phyloP scores from a whole-genome alignment of 495 filamentous ascomycete genomes.

The Bathelium albidoporum region DNA sequence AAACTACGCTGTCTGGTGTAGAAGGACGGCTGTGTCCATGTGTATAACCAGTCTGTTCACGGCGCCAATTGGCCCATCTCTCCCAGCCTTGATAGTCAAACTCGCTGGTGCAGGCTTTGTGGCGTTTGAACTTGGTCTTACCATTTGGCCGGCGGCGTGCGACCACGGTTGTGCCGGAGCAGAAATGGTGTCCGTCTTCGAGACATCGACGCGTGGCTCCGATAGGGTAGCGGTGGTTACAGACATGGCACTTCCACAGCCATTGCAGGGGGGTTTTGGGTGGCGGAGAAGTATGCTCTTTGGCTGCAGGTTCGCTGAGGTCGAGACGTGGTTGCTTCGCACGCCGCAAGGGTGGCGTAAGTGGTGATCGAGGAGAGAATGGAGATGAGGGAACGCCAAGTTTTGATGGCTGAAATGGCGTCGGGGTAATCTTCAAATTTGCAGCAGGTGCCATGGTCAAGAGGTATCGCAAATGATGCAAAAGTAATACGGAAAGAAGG shows the following conservation, averaged over 20 bases:
- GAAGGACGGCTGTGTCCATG: background rate
- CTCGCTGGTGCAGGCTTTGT: slow-evolving; percentile 35
- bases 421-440: slow-evolving; percentile 16
- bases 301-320: background rate
- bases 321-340: background rate
- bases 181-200: slow-evolving; percentile 41
- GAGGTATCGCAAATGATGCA: background rate
- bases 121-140: slow-evolving; percentile 22
- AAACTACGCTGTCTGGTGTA: background rate
- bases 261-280: slow-evolving; percentile 28
- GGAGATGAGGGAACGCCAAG: slow-evolving; percentile 29
- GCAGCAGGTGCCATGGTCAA: background rate
- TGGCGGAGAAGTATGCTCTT: slow-evolving; percentile 9
- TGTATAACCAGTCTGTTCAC: slow-evolving; percentile 10
- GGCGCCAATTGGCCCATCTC: slow-evolving; percentile 31
- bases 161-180: slow-evolving; percentile 31
- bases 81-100: slow-evolving; percentile 42
- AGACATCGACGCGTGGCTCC: slow-evolving; percentile 38
- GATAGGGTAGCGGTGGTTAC: slow-evolving; percentile 32
- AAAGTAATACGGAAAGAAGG: background rate
- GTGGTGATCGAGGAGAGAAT: slow-evolving; percentile 25
- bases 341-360: slow-evolving; percentile 16
- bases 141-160: slow-evolving; percentile 18
- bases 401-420: slow-evolving; percentile 27
- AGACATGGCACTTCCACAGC: slow-evolving; percentile 41